phyloP scores from a whole-genome alignment of 1,284 basidiomycete species.

The Cystobasidiaceae sp. region DNA sequence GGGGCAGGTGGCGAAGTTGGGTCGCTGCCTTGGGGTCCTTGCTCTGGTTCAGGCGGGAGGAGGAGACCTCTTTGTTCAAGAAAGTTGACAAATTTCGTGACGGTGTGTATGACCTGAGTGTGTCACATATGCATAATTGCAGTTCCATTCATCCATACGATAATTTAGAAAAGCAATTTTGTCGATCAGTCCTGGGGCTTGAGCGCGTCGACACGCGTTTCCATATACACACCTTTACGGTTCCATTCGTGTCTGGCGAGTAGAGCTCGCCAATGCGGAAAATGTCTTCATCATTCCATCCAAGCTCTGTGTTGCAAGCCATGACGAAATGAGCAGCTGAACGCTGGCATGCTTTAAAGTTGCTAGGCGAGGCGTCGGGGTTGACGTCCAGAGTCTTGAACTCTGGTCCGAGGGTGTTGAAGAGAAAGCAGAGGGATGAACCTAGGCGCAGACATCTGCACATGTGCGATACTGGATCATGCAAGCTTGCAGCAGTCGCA shows the following conservation, averaged over 20 bases:
- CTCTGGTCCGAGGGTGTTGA: conserved; percentile 76
- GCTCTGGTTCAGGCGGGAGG: conserved; percentile 44
- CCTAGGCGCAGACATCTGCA: conserved; percentile 92
- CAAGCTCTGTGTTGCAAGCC: conserved; percentile 51
- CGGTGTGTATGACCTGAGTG: conserved; percentile 89
- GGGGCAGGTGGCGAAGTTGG: conserved; percentile 10
- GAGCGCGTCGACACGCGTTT: no score
- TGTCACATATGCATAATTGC: no score
- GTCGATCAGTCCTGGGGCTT: no score
- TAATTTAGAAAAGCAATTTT: no score
- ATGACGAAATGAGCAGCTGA: conserved; percentile 55
- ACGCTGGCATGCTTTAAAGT: conserved; percentile 62
- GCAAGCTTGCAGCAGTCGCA: no score
- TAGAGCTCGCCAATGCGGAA: conserved; percentile 67
- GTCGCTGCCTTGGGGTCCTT: conserved; percentile 4
- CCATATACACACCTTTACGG: conserved; percentile 92
- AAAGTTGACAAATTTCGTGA: conserved; percentile 76
- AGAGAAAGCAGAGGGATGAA: conserved; percentile 88
- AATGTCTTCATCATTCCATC: conserved; percentile 50
- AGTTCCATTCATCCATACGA: no score
- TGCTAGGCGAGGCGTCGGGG: conserved; percentile 67
- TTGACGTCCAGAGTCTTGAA: conserved; percentile 57
- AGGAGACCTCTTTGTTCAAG: conserved; percentile 68
- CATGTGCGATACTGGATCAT: conserved; percentile 70
- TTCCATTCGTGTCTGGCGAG: conserved; percentile 83